Percentiles rank a stretch among this genome's conserved stretches.
Evolutionary conservation across 2,329 filamentous ascomycete species (phyloP).

Genomic region (Colletotrichum theobromicola): DNA sequence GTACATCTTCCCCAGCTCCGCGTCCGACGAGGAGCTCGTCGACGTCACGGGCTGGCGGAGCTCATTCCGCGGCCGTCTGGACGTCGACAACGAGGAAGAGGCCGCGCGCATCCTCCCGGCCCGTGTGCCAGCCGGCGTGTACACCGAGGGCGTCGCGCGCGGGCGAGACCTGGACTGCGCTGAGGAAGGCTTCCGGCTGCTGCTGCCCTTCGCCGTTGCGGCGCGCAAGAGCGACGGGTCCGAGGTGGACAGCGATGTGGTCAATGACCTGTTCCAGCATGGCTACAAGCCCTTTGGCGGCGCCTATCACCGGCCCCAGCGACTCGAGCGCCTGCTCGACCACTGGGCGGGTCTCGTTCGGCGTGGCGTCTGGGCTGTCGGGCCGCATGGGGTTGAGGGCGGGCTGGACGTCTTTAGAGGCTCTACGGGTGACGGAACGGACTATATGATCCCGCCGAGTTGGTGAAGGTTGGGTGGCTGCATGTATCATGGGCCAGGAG

Average conservation of each 20-base stretch:
- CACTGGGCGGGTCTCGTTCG: background rate
- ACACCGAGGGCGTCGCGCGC: slow-evolving; percentile 30
- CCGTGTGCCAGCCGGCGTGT: slow-evolving; percentile 27
- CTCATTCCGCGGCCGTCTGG: background rate
- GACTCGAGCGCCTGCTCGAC: background rate
- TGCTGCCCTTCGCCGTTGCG: slow-evolving; percentile 26
- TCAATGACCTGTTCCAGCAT: slow-evolving; percentile 35
- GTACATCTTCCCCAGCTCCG: slow-evolving; percentile 29
- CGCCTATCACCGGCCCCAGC: slow-evolving; percentile 25
- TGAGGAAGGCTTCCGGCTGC: slow-evolving; percentile 34
- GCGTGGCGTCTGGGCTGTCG: background rate
- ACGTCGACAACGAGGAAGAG: background rate
- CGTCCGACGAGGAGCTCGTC: background rate
- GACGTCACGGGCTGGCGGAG: background rate
- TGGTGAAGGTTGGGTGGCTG: background rate
- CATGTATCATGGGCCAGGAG: no score
- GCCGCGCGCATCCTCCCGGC: slow-evolving; percentile 12
- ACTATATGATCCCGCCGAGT: background rate
- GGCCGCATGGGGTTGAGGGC: background rate
- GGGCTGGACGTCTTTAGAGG: background rate
- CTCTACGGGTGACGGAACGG: background rate
- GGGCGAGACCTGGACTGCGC: slow-evolving; percentile 17
- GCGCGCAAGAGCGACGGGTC: slow-evolving; percentile 31
- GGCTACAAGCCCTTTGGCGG: slow-evolving; percentile 36
- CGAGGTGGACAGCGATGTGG: slow-evolving; percentile 17